Evolutionary conservation across 2,329 filamentous ascomycete genomes (phyloP), one percentile per base, ranked within the genome.

Genomic region (Ascochyta viciae-villosae): DNA sequence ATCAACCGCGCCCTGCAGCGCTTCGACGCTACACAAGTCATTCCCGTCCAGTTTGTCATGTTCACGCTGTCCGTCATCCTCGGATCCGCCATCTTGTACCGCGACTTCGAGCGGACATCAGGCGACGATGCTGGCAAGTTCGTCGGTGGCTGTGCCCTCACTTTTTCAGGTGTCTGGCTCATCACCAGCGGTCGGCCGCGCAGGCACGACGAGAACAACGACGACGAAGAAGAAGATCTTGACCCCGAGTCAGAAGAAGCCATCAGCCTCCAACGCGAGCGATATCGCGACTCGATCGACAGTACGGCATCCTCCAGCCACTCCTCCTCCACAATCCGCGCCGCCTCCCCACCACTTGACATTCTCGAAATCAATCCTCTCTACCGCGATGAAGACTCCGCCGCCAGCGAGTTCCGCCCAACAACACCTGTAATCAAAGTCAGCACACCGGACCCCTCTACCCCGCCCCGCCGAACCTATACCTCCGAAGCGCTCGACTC

Each of bases 1-100:
- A 85, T 99, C 73, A 99, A 98, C 78, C 90, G 86, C 47, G 88
- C 89, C 1, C 81, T 99, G 48, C 93, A 97, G 74, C 87, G 91
- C 42, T 99, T 98, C 79, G 92, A 97, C 75, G 96, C 95, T 6
- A 99, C 95, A 0, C 92, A 97, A 74, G 95, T 99, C 65, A 99
- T 99, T 61, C 95, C 95, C 0, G 95, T 95, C 13, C 95, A 99
- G 71, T 99, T 99, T 67, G 95, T 99, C 45, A 85, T 96, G 61
- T 99, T 99, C 75, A 99, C 95, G 0, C 82, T 99, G 7, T 96
- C 91, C 6, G 95, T 98, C 60, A 98, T 99, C 65, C 83, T 96
- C 47, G 95, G 95, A 53, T 97, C 93, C 68, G 94, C 94, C 1
- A 84, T 99, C 8, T 79, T 99, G 6, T 99, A 98, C 73, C 88